Percentiles rank a stretch among this genome's conserved stretches.
These are phyloP conservation scores for Hypoxylon fuscum DNA, from an alignment of 495 filamentous ascomycete genomes.

Conservation along the genomic window DNA sequence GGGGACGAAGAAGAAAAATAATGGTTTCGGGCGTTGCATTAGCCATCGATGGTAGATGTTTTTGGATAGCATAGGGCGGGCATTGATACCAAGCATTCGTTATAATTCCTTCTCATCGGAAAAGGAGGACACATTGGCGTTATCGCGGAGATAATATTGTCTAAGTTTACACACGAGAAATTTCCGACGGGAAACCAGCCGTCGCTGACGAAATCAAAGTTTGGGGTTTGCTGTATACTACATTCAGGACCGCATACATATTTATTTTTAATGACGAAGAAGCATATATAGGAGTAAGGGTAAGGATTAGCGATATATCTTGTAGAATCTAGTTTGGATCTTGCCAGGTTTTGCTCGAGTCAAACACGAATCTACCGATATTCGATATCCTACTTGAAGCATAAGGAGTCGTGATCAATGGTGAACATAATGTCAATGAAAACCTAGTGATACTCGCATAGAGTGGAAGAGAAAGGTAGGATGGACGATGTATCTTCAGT, in stretches of 20 bases:
- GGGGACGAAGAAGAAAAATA: neutral
- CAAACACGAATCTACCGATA: too few relatives aligned
- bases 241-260: too few relatives aligned
- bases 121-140: conserved; percentile 11
- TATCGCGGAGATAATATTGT: conserved; percentile 7
- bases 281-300: neutral
- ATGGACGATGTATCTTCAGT: too few relatives aligned
- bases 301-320: too few relatives aligned
- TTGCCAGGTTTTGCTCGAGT: too few relatives aligned
- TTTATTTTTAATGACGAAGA: too few relatives aligned
- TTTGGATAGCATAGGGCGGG: neutral
- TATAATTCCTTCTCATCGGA: conserved; percentile 1
- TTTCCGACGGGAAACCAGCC: neutral
- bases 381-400: too few relatives aligned
- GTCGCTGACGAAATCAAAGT: neutral
- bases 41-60: neutral
- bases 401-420: too few relatives aligned
- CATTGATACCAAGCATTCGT: conserved; percentile 22
- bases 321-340: too few relatives aligned
- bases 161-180: neutral
- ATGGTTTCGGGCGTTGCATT: neutral
- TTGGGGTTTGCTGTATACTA: neutral
- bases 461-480: too few relatives aligned
- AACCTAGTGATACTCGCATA: too few relatives aligned
- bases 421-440: too few relatives aligned